phyloP scores from a whole-genome alignment of 345 rosid genomes.

The Citrus medica region DNA sequence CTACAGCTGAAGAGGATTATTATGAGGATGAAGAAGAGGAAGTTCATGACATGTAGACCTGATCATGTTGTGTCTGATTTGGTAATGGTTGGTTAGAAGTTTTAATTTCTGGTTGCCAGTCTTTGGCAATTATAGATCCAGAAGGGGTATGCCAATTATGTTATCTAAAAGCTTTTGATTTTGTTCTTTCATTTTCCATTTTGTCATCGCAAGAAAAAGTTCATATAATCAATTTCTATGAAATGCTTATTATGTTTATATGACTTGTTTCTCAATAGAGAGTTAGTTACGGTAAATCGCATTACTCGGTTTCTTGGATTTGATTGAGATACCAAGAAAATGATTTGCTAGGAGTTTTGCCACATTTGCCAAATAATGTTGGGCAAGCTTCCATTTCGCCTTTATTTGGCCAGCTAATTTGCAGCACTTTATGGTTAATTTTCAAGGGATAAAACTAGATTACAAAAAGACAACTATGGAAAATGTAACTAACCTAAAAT shows the following conservation, averaged over 20 bases:
- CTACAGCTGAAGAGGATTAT: conserved; percentile 41
- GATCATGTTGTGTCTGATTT: not conserved
- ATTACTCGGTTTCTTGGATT: too few species aligned
- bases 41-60: conserved; percentile 21
- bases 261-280: not conserved
- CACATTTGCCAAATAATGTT: too few species aligned
- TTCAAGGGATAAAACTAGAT: too few species aligned
- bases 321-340: too few species aligned
- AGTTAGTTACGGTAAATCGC: not conserved
- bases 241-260: not conserved
- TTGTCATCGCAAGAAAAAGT: not conserved
- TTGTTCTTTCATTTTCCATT: not conserved
- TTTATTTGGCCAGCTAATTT: too few species aligned
- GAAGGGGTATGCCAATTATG: not conserved
- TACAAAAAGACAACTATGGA: too few species aligned
- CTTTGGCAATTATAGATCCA: conserved; percentile 21
- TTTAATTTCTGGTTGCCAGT: conserved; percentile 17
- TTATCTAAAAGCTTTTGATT: not conserved
- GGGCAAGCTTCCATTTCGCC: too few species aligned
- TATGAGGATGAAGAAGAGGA: conserved; percentile 40
- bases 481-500: too few species aligned
- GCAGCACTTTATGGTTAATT: too few species aligned
- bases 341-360: too few species aligned
- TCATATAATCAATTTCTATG: not conserved
- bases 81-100: not conserved